Base-by-base conservation (phyloP, 495 filamentous ascomycete genomes). In the Physcia stellaris region DNA sequence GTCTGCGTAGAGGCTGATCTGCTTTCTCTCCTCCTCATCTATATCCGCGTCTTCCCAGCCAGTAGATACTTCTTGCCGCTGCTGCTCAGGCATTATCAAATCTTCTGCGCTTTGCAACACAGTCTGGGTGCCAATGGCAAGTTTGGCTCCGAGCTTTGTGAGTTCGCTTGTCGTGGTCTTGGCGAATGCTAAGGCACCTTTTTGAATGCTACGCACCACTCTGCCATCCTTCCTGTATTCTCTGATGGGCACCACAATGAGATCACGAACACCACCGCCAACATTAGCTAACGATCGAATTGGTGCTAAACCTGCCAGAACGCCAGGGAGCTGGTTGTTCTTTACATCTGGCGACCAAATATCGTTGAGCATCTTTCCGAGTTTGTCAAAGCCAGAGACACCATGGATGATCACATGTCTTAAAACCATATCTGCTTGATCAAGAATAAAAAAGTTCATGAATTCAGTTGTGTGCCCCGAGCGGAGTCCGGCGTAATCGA, bases 391-490 rank as follows among this genome's bases (percentile, higher is more conserved):
- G 0, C 90, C 87, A 4, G 77, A 77, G 6, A 93, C 73, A 29
- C 92, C 92, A 50, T 94, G 95, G 18, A 95, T 73, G 41, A 96
- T 94, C 24, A 80, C 79, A 52, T 86, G 92, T 10, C 80, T 72
- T 31, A 99, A 68, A 1, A 83, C 73, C 71, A 99, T 80, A 41
- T 90, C 77, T 2, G 87, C 73, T 38, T 81, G 75, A 42, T 99
- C 88, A 10, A 99, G 73, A 29, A 90, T 83, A 47, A 95, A 71
- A 56, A 99, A 93, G 59, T 99, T 96, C 92, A 96, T 96, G 54
- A 99, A 90, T 56, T 99, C 92, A 1, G 83, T 93, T 2, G 92
- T 99, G 42, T 84, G 86, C n/a, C 92, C 92, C 4, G 92, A 94
- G n/a, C 86, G 79, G 5, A 99, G 71, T 7, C 87, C 85, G 0